Conservation (phyloP, 2,329 filamentous ascomycete species). For the Colletotrichum simmondsii region DNA sequence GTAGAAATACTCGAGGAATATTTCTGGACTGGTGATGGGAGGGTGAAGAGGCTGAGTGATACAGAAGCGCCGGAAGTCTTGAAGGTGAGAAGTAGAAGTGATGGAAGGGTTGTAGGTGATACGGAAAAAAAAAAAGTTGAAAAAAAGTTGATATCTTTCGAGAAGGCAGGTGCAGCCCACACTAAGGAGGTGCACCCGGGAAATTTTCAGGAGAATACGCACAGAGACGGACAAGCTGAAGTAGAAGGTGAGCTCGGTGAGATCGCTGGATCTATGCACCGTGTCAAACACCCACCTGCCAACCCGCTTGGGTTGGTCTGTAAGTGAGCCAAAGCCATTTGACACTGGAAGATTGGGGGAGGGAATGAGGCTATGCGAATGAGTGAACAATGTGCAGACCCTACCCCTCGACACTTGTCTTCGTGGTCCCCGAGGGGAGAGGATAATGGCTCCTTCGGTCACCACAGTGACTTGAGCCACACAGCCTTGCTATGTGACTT, state of each 20-base stretch:
- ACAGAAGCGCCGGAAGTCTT: background rate
- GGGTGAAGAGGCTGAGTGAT: background rate
- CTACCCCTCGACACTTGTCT: background rate
- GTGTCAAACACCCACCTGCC: background rate
- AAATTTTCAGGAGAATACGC: background rate
- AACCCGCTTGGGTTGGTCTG: background rate
- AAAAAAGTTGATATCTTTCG: slow-evolving; percentile 2
- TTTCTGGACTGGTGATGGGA: background rate
- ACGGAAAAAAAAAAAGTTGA: background rate
- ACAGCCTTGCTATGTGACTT: background rate
- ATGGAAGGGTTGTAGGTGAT: background rate
- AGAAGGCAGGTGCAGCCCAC: background rate
- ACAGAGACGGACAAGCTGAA: background rate
- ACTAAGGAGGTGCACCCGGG: background rate
- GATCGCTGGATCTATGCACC: background rate
- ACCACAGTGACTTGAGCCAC: background rate
- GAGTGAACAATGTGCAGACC: background rate
- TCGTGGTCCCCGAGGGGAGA: background rate
- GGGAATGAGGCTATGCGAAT: background rate
- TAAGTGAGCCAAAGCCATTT: background rate
- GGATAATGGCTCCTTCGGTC: background rate
- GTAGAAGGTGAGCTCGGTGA: background rate
- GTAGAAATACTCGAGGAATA: background rate
- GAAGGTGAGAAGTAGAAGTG: background rate
- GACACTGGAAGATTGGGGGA: background rate